Conservation (phyloP, 2,329 filamentous ascomycete species). For the Verticillium albo-atrum region DNA sequence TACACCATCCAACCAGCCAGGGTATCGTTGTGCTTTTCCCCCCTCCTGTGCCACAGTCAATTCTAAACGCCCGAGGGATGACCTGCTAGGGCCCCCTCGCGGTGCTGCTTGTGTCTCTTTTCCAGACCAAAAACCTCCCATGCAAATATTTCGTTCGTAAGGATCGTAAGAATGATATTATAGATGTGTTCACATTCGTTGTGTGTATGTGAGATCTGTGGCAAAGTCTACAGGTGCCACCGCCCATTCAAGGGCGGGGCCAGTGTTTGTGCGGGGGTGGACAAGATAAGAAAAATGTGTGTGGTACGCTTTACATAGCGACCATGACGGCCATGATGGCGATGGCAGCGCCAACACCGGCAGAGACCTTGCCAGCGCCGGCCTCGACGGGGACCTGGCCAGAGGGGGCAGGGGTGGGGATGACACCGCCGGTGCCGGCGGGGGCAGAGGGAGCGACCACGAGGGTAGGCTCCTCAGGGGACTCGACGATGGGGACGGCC, state of each 20-base stretch:
- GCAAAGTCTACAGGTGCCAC: neutral
- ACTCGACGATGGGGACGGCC: constrained; percentile 31
- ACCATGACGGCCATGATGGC: constrained; percentile 38
- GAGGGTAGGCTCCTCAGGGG: constrained; percentile 15
- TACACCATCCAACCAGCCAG: constrained; percentile 10
- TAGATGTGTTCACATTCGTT: constrained; percentile 16
- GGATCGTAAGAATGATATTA: constrained; percentile 53
- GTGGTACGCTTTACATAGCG: constrained; percentile 15
- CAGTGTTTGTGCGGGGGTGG: constrained; percentile 1
- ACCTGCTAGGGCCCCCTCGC: neutral
- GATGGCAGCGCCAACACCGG: constrained; percentile 41
- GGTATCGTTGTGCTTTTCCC: constrained; percentile 6
- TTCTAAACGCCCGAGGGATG: neutral
- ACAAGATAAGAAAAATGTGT: constrained; percentile 1
- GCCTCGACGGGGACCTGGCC: constrained; percentile 28
- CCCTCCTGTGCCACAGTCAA: constrained; percentile 6
- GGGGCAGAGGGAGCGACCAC: constrained; percentile 17
- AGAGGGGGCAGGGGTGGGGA: constrained; percentile 21
- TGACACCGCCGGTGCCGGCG: constrained; percentile 27
- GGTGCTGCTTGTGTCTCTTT: constrained; percentile 1
- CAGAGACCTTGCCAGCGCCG: constrained; percentile 32
- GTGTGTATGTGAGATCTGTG: constrained; percentile 13
- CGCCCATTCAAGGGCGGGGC: constrained; percentile 4
- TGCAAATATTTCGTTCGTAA: constrained; percentile 37
- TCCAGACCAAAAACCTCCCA: constrained; percentile 14